Evolutionary conservation across 192 early-diverging fungal species (phyloP).

Genomic region (Coemansia sp.): DNA sequence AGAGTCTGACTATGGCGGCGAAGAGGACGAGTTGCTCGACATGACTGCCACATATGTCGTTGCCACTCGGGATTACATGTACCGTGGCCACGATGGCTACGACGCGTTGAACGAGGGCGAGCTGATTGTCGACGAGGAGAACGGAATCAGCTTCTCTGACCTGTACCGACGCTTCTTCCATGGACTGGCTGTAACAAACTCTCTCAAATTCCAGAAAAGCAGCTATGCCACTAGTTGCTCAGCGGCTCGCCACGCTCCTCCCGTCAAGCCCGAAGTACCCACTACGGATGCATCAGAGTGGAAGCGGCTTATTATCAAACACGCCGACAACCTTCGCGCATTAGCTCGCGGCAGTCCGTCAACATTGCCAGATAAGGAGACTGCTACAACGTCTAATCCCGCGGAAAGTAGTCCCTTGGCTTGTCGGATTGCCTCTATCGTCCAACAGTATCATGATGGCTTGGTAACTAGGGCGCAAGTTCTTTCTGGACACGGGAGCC

Average conservation of each 20-base stretch:
- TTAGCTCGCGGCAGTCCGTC: constrained; percentile 19
- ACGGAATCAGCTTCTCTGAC: constrained; percentile 62
- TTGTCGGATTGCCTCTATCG: constrained; percentile 24
- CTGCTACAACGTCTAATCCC: not conserved
- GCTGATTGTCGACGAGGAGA: constrained; percentile 65
- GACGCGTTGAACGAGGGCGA: constrained; percentile 52
- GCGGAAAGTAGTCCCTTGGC: constrained; percentile 15
- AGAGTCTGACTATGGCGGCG: constrained; percentile 39
- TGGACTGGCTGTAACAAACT: constrained; percentile 65
- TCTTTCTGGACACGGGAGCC: constrained; percentile 15
- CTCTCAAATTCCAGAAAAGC: constrained; percentile 48
- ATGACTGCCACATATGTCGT: constrained; percentile 57
- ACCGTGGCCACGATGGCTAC: constrained; percentile 67
- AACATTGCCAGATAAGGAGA: not conserved
- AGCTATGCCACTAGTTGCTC: constrained; percentile 37
- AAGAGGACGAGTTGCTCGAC: constrained; percentile 57
- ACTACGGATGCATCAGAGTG: constrained; percentile 16
- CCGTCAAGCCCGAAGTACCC: not conserved
- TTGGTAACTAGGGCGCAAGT: constrained; percentile 23
- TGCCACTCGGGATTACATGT: constrained; percentile 68
- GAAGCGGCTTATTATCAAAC: constrained; percentile 47
- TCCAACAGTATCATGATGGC: constrained; percentile 27
- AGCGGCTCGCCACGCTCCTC: constrained; percentile 13
- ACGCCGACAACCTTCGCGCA: constrained; percentile 30
- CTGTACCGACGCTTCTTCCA: constrained; percentile 63